Evolutionary conservation across 2,329 filamentous ascomycete species (phyloP), one percentile per base, ranked within the genome.

Genomic region (Bipolaris gigantea): DNA sequence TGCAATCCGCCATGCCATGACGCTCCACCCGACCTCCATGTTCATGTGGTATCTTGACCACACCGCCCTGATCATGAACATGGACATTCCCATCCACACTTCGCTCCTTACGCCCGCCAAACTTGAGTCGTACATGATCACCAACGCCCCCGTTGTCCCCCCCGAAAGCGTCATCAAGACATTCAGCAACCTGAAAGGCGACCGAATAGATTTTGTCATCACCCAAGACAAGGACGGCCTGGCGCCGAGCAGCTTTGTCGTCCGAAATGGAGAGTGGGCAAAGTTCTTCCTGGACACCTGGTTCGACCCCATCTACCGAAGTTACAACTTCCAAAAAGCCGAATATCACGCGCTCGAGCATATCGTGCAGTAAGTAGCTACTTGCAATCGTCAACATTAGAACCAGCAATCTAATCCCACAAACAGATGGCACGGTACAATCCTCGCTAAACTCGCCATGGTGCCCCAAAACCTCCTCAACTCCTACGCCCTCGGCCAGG

Each of bases 111-210:
- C 85, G 10, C 77, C 85, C 10, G 78, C 79, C 48, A 84, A 80
- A 51, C 81, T 99, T 43, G 89, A 95, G 67, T 80, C 80, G 19
- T 73, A 89, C 52, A 97, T 97, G 90, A 84, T 94, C 64, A 89
- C 86, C 72, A 89, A 96, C 73, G 82, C 87, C 49, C 85, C 94
- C 5, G 86, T 99, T 46, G 93, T 97, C 8, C 94, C 93, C 2
- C 94, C 95, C 0, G 91, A 97, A 76, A 96, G 91, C 76, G 92
- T 99, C 65, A 97, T 99, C 77, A 93, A 90, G 79, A 97, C 95
- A 0, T 96, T 96, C 71, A 79, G 83, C 15, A 88, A 96, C 69
- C 79, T 96, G n/a, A 86, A 85, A 58, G 87, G 86, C 33, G 81
- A 89, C 40, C 84, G 92, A 51, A 86, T 96, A 38, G 89, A 96